Percentiles rank a stretch among this genome's conserved stretches.
Evolutionary conservation across 169 alveolate species (phyloP).

Genomic region (Plasmodium vivax): DNA sequence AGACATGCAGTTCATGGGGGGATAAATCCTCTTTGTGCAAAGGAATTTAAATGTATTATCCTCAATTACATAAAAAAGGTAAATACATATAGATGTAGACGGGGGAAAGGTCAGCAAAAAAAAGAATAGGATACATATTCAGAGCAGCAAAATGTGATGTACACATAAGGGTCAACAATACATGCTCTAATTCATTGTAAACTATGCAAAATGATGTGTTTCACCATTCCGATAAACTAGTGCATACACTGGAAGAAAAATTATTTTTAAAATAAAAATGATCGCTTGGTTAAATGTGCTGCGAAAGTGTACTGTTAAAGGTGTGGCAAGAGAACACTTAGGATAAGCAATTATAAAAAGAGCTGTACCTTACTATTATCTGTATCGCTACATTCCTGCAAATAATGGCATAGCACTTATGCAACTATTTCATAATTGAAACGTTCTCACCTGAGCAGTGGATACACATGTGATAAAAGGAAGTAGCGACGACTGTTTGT

Average conservation of each 20-base stretch:
- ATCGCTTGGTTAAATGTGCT: neutral
- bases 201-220: neutral
- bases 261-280: conserved; percentile 1
- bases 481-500: neutral
- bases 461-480: neutral
- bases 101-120: neutral
- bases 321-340: neutral
- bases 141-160: neutral
- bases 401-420: neutral
- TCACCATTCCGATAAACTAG: neutral
- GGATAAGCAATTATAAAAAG: neutral
- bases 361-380: neutral
- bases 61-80: neutral
- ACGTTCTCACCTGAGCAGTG: neutral
- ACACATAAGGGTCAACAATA: neutral
- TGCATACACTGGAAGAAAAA: neutral
- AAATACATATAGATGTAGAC: neutral
- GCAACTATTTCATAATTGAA: neutral
- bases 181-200: neutral
- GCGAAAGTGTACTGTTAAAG: neutral
- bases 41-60: neutral
- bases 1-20: conserved; percentile 1
- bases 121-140: neutral
- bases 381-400: neutral
- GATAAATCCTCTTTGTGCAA: neutral